These are phyloP conservation scores for Hydnum rufescens DNA, from an alignment of 768 basidiomycete genomes.

Conservation along the genomic window DNA sequence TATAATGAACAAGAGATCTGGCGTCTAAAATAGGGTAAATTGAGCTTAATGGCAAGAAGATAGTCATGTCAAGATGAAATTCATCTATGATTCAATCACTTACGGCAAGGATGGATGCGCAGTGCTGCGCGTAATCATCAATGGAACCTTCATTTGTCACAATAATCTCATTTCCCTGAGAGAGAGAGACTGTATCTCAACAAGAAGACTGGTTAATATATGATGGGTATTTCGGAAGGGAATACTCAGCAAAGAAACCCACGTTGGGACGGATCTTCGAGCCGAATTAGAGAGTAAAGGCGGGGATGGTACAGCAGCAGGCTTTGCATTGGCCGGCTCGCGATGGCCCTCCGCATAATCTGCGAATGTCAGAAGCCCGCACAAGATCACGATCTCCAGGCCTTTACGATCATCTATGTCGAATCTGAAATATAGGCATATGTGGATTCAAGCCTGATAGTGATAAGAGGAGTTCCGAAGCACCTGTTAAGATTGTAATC, in stretches of 20 bases:
- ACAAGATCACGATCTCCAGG: constrained; percentile 62
- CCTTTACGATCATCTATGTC: constrained; percentile 70
- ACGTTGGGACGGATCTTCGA: too few species aligned
- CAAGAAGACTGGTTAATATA: too few species aligned
- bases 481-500: constrained; percentile 74
- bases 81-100: constrained; percentile 9
- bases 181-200: constrained; percentile 1
- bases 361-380: constrained; percentile 56
- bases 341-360: constrained; percentile 34
- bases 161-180: constrained; percentile 38
- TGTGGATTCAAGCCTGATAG: background rate
- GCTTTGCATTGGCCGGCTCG: background rate
- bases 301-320: too few species aligned
- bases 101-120: constrained; percentile 41
- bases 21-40: constrained; percentile 32
- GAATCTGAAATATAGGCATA: constrained; percentile 29
- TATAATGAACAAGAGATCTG: constrained; percentile 62
- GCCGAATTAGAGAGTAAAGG: too few species aligned
- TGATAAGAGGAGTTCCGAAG: background rate
- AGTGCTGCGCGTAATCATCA: constrained; percentile 51
- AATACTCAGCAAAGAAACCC: too few species aligned
- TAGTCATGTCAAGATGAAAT: background rate
- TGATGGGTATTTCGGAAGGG: too few species aligned
- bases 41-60: background rate
- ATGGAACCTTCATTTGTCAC: constrained; percentile 44